Percentiles rank a stretch among this genome's conserved stretches.
Conservation (phyloP, 176 grass and related monocot genomes). For the sorghum (Sorghum bicolor) region DNA sequence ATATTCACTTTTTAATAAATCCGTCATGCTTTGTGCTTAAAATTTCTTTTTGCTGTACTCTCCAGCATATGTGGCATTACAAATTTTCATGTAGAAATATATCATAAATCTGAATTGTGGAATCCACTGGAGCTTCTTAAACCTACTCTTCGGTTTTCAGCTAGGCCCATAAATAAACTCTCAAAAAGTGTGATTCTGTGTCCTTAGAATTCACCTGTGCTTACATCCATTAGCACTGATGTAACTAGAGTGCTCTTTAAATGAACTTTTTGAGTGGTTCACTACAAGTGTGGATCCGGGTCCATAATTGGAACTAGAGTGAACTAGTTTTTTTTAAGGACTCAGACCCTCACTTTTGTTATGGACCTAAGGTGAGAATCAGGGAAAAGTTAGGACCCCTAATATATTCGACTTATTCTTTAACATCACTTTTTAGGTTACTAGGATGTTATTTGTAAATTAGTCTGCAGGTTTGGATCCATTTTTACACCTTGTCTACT, state of each 20-base stretch:
- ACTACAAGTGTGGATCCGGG: not conserved
- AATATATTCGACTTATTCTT: not conserved
- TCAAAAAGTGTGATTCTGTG: not conserved
- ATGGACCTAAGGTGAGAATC: not conserved
- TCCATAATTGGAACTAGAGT: not conserved
- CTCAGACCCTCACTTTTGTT: not conserved
- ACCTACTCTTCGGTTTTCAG: not conserved
- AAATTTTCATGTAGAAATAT: not conserved
- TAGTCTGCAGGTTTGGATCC: not conserved
- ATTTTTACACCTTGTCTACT: not conserved
- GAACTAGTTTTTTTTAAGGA: not conserved
- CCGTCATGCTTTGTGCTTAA: not conserved
- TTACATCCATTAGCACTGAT: not conserved
- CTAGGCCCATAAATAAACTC: not conserved
- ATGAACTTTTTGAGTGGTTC: not conserved
- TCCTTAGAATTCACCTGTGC: not conserved
- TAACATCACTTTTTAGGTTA: not conserved
- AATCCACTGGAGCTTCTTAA: not conserved
- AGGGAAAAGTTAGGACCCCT: not conserved
- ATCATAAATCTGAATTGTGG: not conserved
- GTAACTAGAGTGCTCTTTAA: not conserved
- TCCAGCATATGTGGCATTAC: not conserved
- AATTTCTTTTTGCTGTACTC: not conserved
- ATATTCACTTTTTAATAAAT: slow-evolving; percentile 15
- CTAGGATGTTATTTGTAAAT: not conserved